Conservation (phyloP, 2,329 filamentous ascomycete genomes). For the Fusarium sp. region DNA sequence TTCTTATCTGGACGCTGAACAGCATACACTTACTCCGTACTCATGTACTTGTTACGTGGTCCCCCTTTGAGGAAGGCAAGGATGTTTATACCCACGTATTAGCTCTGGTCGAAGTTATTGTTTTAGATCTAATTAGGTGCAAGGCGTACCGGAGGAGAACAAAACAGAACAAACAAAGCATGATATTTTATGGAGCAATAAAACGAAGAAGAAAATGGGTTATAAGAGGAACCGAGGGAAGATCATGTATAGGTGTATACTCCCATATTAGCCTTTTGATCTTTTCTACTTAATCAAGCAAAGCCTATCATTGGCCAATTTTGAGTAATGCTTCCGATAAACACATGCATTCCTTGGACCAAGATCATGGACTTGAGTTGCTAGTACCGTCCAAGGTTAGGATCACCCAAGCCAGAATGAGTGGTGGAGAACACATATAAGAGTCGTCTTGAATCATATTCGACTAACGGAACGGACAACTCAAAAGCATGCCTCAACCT, state of each 20-base stretch:
- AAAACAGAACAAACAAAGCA: conserved; percentile 9
- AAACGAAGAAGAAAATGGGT: conserved; percentile 1
- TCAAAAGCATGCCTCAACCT: no score
- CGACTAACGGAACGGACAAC: no score
- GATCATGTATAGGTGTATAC: not conserved
- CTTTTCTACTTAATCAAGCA: not conserved
- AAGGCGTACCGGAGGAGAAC: conserved; percentile 38
- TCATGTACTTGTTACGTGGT: conserved; percentile 3
- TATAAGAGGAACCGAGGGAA: not conserved
- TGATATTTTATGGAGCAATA: conserved; percentile 20
- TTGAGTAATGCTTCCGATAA: not conserved
- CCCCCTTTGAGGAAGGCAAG: not conserved
- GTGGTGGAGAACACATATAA: not conserved
- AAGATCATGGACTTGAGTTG: no score
- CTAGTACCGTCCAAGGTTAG: no score
- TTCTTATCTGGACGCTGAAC: conserved; percentile 18
- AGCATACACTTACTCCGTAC: conserved; percentile 12
- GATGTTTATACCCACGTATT: conserved; percentile 4
- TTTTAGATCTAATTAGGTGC: conserved; percentile 14
- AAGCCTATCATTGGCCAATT: not conserved
- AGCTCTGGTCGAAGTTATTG: conserved; percentile 14
- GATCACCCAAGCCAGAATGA: not conserved
- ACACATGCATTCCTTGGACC: not conserved
- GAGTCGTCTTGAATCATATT: no score
- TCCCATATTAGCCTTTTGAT: not conserved